Evolutionary conservation across 1,139 yeast species (phyloP).

Genomic region (Blastobotrys apis): DNA sequence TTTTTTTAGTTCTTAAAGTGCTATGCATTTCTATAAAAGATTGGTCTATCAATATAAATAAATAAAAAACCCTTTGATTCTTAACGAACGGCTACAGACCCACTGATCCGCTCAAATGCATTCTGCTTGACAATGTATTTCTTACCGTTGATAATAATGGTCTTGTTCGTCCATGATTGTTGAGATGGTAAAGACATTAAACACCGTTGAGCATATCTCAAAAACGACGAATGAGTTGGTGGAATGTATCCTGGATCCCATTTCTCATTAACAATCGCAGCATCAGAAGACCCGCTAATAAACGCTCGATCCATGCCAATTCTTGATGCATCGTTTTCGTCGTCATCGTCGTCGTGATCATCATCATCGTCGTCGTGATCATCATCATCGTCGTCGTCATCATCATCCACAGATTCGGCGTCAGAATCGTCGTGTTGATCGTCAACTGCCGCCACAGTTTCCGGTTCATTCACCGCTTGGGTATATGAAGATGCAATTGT

Average conservation of each 20-base stretch:
- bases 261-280: conserved; percentile 20
- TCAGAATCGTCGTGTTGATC: neutral
- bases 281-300: conserved; percentile 6
- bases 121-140: conserved; percentile 25
- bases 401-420: neutral
- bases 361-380: conserved; percentile 1
- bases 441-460: neutral
- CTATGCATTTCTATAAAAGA: neutral
- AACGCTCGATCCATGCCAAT: conserved; percentile 6
- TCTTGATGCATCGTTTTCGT: conserved; percentile 11
- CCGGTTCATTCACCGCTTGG: conserved; percentile 1
- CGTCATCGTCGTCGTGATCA: conserved; percentile 7
- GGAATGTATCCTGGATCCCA: conserved; percentile 30
- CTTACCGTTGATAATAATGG: conserved; percentile 24
- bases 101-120: conserved; percentile 11
- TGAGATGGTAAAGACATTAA: conserved; percentile 30
- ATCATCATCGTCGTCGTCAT: conserved; percentile 6
- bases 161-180: conserved; percentile 34
- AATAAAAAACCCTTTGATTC: neutral
- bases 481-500: conserved; percentile 15
- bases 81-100: neutral
- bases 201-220: conserved; percentile 34
- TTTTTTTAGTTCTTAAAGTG: too few relatives aligned
- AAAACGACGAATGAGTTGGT: conserved; percentile 22
- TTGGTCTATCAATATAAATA: neutral